phyloP scores from a whole-genome alignment of 257 asterid genomes.

The Galeopsis tetrahit region DNA sequence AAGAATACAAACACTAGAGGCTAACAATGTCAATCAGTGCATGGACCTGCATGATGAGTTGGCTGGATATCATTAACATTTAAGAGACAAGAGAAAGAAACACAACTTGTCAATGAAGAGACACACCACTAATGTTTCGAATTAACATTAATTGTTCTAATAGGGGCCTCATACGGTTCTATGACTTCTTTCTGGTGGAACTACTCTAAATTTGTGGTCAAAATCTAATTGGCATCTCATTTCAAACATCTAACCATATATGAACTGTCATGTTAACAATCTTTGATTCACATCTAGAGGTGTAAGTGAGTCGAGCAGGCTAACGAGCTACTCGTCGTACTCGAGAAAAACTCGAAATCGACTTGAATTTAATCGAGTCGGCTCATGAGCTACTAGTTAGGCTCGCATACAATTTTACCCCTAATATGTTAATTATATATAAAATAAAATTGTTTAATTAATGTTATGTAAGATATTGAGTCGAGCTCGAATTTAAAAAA shows the following conservation, averaged over 20 bases:
- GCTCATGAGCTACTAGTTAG: no score
- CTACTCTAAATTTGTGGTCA: constrained; percentile 23
- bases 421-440: no score
- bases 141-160: background rate
- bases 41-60: constrained; percentile 25
- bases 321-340: no score
- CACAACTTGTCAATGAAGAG: constrained; percentile 10
- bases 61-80: constrained; percentile 5
- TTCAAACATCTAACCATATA: background rate
- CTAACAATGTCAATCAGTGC: constrained; percentile 36
- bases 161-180: background rate
- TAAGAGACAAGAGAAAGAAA: constrained; percentile 2
- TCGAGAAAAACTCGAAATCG: no score
- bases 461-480: no score
- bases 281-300: background rate
- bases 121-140: background rate
- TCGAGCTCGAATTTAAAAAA: no score
- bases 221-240: background rate
- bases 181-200: constrained; percentile 22
- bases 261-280: background rate
- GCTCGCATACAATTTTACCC: no score
- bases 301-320: no score
- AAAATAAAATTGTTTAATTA: no score
- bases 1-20: constrained; percentile 42
- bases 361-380: no score